phyloP scores from a whole-genome alignment of 768 basidiomycete species.

The Cubamyces sp. region DNA sequence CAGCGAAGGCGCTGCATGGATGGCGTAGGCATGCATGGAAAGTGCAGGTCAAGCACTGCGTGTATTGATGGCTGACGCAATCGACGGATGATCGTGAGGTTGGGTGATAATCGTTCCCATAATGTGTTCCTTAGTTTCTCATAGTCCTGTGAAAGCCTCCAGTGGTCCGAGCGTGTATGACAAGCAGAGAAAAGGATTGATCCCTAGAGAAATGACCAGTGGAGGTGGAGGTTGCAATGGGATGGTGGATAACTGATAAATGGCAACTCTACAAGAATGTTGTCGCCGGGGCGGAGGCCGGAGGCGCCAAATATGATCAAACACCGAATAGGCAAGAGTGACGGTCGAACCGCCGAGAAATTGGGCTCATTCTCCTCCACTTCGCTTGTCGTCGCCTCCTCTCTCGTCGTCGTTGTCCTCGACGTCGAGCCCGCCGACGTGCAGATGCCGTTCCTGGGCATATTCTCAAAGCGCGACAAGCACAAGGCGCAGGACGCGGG shows the following conservation, averaged over 20 bases:
- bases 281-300: constrained; percentile 4
- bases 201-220: too few relatives aligned
- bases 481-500: constrained; percentile 25
- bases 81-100: not conserved
- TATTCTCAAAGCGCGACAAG: constrained; percentile 37
- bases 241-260: too few relatives aligned
- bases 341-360: constrained; percentile 15
- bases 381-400: constrained; percentile 15
- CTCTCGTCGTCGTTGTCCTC: constrained; percentile 11
- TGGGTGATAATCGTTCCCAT: not conserved
- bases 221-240: too few relatives aligned
- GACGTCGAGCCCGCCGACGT: constrained; percentile 18
- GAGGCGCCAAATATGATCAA: constrained; percentile 26
- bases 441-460: constrained; percentile 34
- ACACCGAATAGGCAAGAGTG: constrained; percentile 16
- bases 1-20: constrained; percentile 5
- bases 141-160: too few relatives aligned
- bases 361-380: constrained; percentile 20
- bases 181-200: too few relatives aligned
- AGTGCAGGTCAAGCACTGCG: constrained; percentile 2
- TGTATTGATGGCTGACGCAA: not conserved
- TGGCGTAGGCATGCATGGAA: constrained; percentile 3
- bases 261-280: not conserved
- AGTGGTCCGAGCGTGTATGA: too few relatives aligned
- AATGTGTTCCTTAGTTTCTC: too few relatives aligned